phyloP scores from a whole-genome alignment of 257 asterid genomes.

The Sherardia arvensis region DNA sequence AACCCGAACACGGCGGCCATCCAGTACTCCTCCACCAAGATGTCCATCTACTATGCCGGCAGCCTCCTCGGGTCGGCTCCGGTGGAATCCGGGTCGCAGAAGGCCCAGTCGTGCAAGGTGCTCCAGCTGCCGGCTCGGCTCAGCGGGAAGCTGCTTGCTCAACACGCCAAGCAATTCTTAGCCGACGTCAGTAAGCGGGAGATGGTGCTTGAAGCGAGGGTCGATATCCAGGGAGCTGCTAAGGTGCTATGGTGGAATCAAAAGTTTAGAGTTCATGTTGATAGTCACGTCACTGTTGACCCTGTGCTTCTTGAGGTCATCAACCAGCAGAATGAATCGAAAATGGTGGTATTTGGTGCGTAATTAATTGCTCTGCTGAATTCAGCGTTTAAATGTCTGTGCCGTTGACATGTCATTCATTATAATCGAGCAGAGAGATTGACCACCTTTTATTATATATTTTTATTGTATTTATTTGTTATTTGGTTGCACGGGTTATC shows the following conservation, averaged over 20 bases:
- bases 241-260: conserved; percentile 91
- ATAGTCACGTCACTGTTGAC: conserved; percentile 89
- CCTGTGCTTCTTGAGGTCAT: conserved; percentile 78
- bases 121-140: conserved; percentile 82
- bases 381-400: no score
- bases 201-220: conserved; percentile 79
- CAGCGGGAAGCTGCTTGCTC: conserved; percentile 65
- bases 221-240: conserved; percentile 70
- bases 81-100: conserved; percentile 73
- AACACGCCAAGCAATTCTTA: conserved; percentile 52
- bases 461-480: no score
- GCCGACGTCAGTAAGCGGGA: conserved; percentile 68
- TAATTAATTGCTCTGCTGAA: background rate
- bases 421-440: no score
- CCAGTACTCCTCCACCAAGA: conserved; percentile 54
- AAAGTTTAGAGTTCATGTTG: conserved; percentile 71
- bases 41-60: conserved; percentile 78
- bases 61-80: conserved; percentile 74
- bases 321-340: conserved; percentile 66
- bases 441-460: no score
- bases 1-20: conserved; percentile 80
- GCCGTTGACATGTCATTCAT: no score
- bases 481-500: no score
- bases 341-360: conserved; percentile 37
- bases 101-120: conserved; percentile 79